These are phyloP conservation scores for Penicillium brasilianum DNA, from an alignment of 2,329 filamentous ascomycete genomes.

Conservation along the genomic window DNA sequence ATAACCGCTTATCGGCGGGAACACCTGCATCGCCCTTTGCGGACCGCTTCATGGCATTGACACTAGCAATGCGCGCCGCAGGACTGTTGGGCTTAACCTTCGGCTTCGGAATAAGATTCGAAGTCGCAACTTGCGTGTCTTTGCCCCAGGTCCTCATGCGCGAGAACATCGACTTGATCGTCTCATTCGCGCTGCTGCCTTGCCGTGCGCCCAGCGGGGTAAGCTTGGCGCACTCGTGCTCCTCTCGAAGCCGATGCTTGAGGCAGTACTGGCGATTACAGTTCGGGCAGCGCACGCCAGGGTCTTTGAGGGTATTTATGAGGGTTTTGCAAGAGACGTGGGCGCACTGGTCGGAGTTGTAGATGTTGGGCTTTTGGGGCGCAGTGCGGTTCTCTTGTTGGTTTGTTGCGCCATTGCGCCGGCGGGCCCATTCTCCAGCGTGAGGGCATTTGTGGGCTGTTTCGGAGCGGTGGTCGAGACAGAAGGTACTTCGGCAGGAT, in stretches of 20 bases:
- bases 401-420: slow-evolving; percentile 40
- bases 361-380: slow-evolving; percentile 58
- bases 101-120: slow-evolving; percentile 62
- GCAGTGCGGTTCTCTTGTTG: slow-evolving; percentile 36
- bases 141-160: slow-evolving; percentile 80
- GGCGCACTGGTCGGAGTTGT: slow-evolving; percentile 59
- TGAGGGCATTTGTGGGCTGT: slow-evolving; percentile 72
- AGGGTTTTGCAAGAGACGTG: slow-evolving; percentile 57
- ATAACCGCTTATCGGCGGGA: slow-evolving; percentile 81
- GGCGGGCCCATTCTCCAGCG: slow-evolving; percentile 65
- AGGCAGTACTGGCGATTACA: slow-evolving; percentile 59
- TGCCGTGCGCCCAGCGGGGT: slow-evolving; percentile 60
- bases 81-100: slow-evolving; percentile 60
- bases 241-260: slow-evolving; percentile 59
- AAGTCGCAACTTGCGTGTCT: slow-evolving; percentile 69
- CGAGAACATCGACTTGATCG: slow-evolving; percentile 74
- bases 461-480: slow-evolving; percentile 91
- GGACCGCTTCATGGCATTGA: slow-evolving; percentile 79
- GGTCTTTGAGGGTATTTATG: slow-evolving; percentile 57
- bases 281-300: slow-evolving; percentile 56
- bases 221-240: slow-evolving; percentile 83
- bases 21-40: slow-evolving; percentile 91
- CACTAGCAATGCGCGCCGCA: slow-evolving; percentile 68
- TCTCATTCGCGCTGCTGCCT: slow-evolving; percentile 60
- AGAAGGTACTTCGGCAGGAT: slow-evolving; percentile 82